phyloP scores from a whole-genome alignment of 2,329 filamentous ascomycete species.

The Paraconiothyrium sp. region DNA sequence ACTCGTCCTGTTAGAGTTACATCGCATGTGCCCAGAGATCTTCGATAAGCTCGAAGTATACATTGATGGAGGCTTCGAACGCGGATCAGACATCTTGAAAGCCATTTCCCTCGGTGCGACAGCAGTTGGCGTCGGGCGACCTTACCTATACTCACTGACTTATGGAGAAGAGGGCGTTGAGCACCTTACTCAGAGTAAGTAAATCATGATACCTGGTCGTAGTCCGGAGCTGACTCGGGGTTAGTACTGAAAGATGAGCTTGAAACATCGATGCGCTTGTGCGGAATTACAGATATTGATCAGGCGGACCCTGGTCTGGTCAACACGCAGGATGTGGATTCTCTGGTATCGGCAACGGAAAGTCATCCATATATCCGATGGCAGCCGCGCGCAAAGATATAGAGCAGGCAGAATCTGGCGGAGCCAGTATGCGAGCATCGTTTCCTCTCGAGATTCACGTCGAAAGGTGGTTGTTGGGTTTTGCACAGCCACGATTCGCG shows the following conservation, averaged over 20 bases:
- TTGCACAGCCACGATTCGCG: neutral
- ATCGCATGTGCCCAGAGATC: slow-evolving; percentile 67
- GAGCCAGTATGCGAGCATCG: neutral
- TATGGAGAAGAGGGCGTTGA: slow-evolving; percentile 66
- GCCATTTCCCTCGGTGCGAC: slow-evolving; percentile 71
- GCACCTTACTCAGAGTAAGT: slow-evolving; percentile 34
- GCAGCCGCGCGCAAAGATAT: neutral
- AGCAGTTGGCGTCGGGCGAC: slow-evolving; percentile 69
- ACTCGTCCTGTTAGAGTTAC: slow-evolving; percentile 70
- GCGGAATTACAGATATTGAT: slow-evolving; percentile 67
- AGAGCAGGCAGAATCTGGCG: neutral
- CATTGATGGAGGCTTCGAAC: slow-evolving; percentile 71
- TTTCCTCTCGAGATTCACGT: neutral
- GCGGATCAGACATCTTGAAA: slow-evolving; percentile 74
- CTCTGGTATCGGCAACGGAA: neutral
- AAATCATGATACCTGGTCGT: too few species aligned
- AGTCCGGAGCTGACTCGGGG: neutral
- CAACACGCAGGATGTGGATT: slow-evolving; percentile 52
- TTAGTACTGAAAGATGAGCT: slow-evolving; percentile 30
- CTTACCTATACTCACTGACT: slow-evolving; percentile 67
- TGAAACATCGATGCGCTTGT: slow-evolving; percentile 64
- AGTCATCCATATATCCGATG: neutral
- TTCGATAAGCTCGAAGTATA: slow-evolving; percentile 69
- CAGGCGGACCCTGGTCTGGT: slow-evolving; percentile 67
- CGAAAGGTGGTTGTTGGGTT: neutral